Evolutionary conservation across 305 asterid species (phyloP).

Genomic region (Fraxinus latifolia): DNA sequence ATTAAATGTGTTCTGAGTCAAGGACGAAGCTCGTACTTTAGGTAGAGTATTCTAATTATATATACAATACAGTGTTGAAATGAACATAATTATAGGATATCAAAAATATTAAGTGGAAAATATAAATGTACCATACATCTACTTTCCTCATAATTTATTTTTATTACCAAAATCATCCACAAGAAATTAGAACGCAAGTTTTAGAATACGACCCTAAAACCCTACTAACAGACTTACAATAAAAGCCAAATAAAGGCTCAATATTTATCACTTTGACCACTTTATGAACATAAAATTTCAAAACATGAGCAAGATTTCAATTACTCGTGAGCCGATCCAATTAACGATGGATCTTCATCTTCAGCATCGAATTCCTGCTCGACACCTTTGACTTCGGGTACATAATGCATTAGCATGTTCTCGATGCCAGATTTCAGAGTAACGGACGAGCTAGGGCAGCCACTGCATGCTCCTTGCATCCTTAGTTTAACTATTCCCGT

Average conservation of each 20-base stretch:
- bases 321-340: slow-evolving; percentile 68
- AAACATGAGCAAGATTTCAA: background rate
- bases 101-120: no score
- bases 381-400: slow-evolving; percentile 84
- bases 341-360: slow-evolving; percentile 52
- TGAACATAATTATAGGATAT: no score
- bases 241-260: background rate
- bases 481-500: slow-evolving; percentile 75
- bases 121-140: background rate
- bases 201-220: background rate
- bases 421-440: slow-evolving; percentile 93
- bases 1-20: no score
- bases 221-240: background rate
- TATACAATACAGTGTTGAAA: background rate
- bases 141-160: background rate
- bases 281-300: background rate
- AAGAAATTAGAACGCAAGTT: background rate
- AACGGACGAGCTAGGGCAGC: slow-evolving; percentile 95
- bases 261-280: background rate
- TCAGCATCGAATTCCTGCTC: slow-evolving; percentile 78
- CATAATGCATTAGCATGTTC: slow-evolving; percentile 96
- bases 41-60: no score
- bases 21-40: no score
- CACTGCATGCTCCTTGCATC: slow-evolving; percentile 99
- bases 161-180: background rate